Evolutionary conservation across 495 filamentous ascomycete species (phyloP), one percentile per base, ranked within the genome.

Genomic region (Achaetomiella virescens): DNA sequence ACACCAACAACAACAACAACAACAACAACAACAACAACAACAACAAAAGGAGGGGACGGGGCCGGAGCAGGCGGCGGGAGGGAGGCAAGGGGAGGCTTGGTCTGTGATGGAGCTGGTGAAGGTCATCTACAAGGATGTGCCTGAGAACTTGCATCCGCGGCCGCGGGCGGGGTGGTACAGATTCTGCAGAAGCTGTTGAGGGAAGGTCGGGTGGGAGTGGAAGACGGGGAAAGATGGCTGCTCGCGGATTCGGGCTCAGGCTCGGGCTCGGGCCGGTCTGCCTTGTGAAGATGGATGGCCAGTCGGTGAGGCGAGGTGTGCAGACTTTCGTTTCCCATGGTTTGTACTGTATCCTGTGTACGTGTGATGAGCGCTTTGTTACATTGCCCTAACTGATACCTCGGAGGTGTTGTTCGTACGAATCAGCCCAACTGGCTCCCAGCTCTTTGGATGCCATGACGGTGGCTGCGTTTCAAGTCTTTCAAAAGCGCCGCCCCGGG

Each of bases 101-200:
- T 85, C 82, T 20, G 72, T 83, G 8, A 85, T 91, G 75, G 87
- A 90, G 63, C 74, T 97, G 41, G 95, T 97, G 24, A 87, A 88
- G 70, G 71, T 84, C 22, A 87, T 98, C 20, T 98, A 98, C 64
- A 75, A 76, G 41, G 85, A 88, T 68, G 82, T 95, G 7, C 82
- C 86, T 6, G 84, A 87, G 67, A 82, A 75, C 59, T 74, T 98
- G 60, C 87, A 90, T 69, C 59, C 76, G 83, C 92, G 15, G 90
- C 89, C 4, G 84, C 83, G 43, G 72, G 75, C 38, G 89, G 88
- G 4, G 76, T 90, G 21, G 42, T 82, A 42, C 82, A 85, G 68
- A 82, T 92, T 45, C 65, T 93, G 55, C 62, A 72, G 58, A 92
- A 91, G 74, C 70, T 92, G 61, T 72, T 83, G 66, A 69, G 66